These are phyloP conservation scores for Chaetomiaceae sp. DNA, from an alignment of 2,329 filamentous ascomycete genomes.

Conservation along the genomic window DNA sequence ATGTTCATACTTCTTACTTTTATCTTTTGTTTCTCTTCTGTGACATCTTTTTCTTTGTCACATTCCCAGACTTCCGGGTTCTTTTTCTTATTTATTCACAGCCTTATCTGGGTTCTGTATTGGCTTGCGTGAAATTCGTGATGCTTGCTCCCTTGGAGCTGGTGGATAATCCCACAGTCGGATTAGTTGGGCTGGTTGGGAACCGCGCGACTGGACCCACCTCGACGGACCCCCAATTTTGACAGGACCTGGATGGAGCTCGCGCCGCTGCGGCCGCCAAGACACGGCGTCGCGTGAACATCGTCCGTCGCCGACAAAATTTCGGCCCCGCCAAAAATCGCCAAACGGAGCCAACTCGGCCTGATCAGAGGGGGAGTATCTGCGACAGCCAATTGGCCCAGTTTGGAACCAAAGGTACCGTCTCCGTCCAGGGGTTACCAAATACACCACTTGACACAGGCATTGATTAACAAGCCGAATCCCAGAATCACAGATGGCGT, in stretches of 20 bases:
- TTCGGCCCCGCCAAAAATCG: conserved; percentile 12
- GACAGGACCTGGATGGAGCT: no score
- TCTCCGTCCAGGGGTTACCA: not conserved
- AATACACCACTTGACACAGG: no score
- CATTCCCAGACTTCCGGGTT: no score
- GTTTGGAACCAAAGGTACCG: not conserved
- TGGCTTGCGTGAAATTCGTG: no score
- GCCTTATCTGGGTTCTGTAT: no score
- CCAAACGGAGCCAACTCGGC: conserved; percentile 1
- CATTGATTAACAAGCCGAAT: not conserved
- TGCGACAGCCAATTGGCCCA: not conserved
- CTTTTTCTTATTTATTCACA: no score
- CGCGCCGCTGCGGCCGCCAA: conserved; percentile 9
- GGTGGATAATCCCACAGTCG: not conserved
- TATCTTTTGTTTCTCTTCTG: no score
- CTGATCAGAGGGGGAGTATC: not conserved
- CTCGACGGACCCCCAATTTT: not conserved
- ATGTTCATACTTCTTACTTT: no score
- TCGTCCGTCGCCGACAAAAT: conserved; percentile 10
- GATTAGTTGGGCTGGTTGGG: not conserved
- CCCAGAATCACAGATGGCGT: conserved; percentile 29
- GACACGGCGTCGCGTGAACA: conserved; percentile 11
- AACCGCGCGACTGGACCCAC: not conserved
- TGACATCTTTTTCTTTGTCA: no score
- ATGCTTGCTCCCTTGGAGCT: no score